A percentile compares a stretch with the other conserved stretches of the same genome.
These are phyloP conservation scores for Arctium lappa DNA, from an alignment of 129 eudicot species.

Conservation along the genomic window DNA sequence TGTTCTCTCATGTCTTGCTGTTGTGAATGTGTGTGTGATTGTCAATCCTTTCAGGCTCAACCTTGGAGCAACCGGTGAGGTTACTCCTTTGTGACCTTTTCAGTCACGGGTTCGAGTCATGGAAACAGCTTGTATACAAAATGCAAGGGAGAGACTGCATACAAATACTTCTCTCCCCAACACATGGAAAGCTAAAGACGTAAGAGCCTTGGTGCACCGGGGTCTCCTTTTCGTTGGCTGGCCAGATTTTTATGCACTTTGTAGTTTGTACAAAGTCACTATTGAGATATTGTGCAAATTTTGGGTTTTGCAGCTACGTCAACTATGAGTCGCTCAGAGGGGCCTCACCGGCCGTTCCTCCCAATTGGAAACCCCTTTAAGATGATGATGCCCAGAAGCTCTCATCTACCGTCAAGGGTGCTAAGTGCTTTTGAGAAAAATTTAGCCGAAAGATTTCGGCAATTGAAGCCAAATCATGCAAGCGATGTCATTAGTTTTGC, in stretches of 20 bases:
- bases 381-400: conserved; percentile 67
- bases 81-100: conserved; percentile 22
- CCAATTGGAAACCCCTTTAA: conserved; percentile 85
- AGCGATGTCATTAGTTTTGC: conserved; percentile 59
- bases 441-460: conserved; percentile 50
- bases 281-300: background rate
- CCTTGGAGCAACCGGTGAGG: conserved; percentile 27
- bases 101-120: conserved; percentile 27
- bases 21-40: background rate
- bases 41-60: conserved; percentile 25
- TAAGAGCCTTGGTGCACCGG: conserved; percentile 11
- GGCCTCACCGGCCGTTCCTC: conserved; percentile 62
- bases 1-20: background rate
- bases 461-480: conserved; percentile 53
- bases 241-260: background rate
- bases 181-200: background rate
- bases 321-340: conserved; percentile 81
- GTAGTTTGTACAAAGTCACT: background rate
- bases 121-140: conserved; percentile 3
- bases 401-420: conserved; percentile 60
- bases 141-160: background rate
- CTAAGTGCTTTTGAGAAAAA: conserved; percentile 56
- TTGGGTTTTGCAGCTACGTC: conserved; percentile 35
- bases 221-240: background rate
- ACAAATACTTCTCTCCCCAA: conserved; percentile 3